These are phyloP conservation scores for Epichloe glyceriae DNA, from an alignment of 2,329 filamentous ascomycete species.

Conservation along the genomic window DNA sequence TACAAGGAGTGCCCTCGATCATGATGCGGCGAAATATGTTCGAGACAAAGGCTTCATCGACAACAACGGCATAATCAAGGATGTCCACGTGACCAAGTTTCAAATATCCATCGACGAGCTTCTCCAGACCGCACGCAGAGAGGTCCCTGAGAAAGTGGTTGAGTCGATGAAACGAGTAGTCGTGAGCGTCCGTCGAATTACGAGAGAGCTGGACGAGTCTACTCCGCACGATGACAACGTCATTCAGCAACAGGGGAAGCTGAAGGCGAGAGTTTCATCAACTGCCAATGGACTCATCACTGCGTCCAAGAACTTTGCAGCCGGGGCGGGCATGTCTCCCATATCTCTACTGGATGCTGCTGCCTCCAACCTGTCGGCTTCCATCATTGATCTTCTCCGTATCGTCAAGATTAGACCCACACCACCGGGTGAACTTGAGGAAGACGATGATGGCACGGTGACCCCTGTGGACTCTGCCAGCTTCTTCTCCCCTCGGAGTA, in stretches of 20 bases:
- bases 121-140: slow-evolving; percentile 59
- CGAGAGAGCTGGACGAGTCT: slow-evolving; percentile 60
- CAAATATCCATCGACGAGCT: slow-evolving; percentile 91
- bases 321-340: slow-evolving; percentile 71
- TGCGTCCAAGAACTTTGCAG: slow-evolving; percentile 80
- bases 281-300: slow-evolving; percentile 95
- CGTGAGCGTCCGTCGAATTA: slow-evolving; percentile 69
- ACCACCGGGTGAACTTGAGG: slow-evolving; percentile 61
- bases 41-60: slow-evolving; percentile 56
- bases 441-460: slow-evolving; percentile 56
- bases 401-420: slow-evolving; percentile 73
- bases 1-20: slow-evolving; percentile 58
- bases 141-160: slow-evolving; percentile 62
- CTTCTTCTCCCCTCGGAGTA: slow-evolving; percentile 51
- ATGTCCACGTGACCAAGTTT: slow-evolving; percentile 88
- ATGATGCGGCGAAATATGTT: slow-evolving; percentile 55
- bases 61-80: slow-evolving; percentile 68
- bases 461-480: slow-evolving; percentile 54
- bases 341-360: slow-evolving; percentile 91
- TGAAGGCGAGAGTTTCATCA: slow-evolving; percentile 74
- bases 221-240: slow-evolving; percentile 39
- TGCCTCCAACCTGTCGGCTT: slow-evolving; percentile 75
- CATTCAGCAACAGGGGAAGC: slow-evolving; percentile 48
- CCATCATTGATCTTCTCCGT: slow-evolving; percentile 75
- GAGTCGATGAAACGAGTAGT: slow-evolving; percentile 82